phyloP scores from a whole-genome alignment of 1,139 yeast genomes.

The Pichia cactophila region DNA sequence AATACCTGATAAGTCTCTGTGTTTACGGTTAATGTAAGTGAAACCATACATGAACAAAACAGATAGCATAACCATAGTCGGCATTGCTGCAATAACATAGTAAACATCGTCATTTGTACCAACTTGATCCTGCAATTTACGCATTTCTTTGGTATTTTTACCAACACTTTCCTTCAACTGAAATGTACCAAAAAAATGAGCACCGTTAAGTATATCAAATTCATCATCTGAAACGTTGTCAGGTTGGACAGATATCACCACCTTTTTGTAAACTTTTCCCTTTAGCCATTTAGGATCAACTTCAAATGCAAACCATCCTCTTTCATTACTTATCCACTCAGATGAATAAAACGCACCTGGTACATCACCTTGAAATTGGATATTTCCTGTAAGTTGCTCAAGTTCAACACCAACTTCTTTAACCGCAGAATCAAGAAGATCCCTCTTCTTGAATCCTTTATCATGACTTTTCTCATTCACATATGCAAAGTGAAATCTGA shows the following conservation, averaged over 20 bases:
- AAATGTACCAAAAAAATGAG: slow-evolving; percentile 46
- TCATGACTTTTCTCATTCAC: slow-evolving; percentile 48
- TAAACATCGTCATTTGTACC: slow-evolving; percentile 61
- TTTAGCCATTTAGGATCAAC: slow-evolving; percentile 56
- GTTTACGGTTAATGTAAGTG: slow-evolving; percentile 46
- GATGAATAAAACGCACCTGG: slow-evolving; percentile 49
- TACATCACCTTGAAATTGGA: slow-evolving; percentile 30
- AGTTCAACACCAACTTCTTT: slow-evolving; percentile 23
- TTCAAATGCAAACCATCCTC: slow-evolving; percentile 58
- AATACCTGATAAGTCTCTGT: slow-evolving; percentile 40
- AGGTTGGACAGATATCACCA: slow-evolving; percentile 63
- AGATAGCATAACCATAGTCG: slow-evolving; percentile 59
- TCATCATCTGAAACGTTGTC: slow-evolving; percentile 59
- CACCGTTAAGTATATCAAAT: slow-evolving; percentile 45
- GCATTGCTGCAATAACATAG: slow-evolving; percentile 61
- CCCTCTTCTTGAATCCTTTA: slow-evolving; percentile 43
- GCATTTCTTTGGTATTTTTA: slow-evolving; percentile 49
- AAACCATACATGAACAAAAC: slow-evolving; percentile 59
- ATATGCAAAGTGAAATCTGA: slow-evolving; percentile 59
- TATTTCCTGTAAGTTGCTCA: slow-evolving; percentile 26
- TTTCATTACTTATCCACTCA: slow-evolving; percentile 61
- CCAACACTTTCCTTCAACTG: slow-evolving; percentile 51
- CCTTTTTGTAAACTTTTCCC: slow-evolving; percentile 42
- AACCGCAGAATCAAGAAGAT: slow-evolving; percentile 14
- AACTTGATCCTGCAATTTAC: slow-evolving; percentile 41